Evolutionary conservation across 345 rosid genomes (phyloP).

Genomic region (Garcia nutans): DNA sequence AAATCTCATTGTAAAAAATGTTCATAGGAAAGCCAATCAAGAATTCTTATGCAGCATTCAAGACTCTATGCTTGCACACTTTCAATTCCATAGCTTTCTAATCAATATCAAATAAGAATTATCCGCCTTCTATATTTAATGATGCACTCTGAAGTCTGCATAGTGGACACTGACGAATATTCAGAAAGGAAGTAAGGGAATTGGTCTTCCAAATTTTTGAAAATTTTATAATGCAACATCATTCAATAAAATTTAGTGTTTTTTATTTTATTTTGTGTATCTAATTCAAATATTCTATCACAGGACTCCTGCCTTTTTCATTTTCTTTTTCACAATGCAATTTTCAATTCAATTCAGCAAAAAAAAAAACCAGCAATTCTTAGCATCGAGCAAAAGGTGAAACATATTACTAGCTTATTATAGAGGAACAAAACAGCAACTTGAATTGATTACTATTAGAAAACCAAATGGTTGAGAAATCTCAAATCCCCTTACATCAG

Average conservation of each 20-base stretch:
- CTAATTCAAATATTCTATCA: too few relatives aligned
- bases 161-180: too few relatives aligned
- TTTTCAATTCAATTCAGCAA: background rate
- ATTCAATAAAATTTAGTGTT: too few relatives aligned
- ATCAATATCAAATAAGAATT: background rate
- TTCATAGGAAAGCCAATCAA: background rate
- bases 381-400: background rate
- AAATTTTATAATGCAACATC: too few relatives aligned
- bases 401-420: background rate
- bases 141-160: background rate
- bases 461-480: conserved; percentile 2
- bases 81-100: background rate
- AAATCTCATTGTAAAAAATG: background rate
- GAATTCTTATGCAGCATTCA: background rate
- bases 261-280: too few relatives aligned
- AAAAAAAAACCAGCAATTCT: background rate
- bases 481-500: conserved; percentile 59
- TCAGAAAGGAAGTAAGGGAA: too few relatives aligned
- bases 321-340: background rate
- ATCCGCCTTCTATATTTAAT: background rate
- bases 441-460: background rate
- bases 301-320: background rate
- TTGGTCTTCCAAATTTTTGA: too few relatives aligned
- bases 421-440: background rate
- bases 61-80: background rate